Evolutionary conservation across 2,329 filamentous ascomycete genomes (phyloP), one percentile per base, ranked within the genome.

Genomic region (Aspergillus arachidicola): DNA sequence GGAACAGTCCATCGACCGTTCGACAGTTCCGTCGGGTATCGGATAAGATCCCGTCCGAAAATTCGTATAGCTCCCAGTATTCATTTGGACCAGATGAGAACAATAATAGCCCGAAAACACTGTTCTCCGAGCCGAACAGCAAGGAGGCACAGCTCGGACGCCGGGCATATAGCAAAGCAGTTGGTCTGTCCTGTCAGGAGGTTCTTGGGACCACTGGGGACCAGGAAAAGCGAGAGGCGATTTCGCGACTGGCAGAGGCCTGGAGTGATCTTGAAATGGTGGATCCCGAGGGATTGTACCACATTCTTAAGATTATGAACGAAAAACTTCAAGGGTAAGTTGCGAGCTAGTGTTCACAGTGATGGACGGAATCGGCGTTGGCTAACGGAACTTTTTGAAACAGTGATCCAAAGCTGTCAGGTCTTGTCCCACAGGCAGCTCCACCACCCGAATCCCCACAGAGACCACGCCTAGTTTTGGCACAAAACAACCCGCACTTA

Each of bases 21-120:
- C 90, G 94, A 60, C 89, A 96, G 58, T 98, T 97, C 82, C 91
- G 92, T 67, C 88, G 94, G 28, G 93, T 96, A 0, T 95, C 94
- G 0, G 91, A 92, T 71, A 81, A 83, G 84, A 69, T 87, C 83
- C 26, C 72, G 3, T 61, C 58, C 14, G 71, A 74, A 30, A 60
- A 68, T 21, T 65, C 68, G 1, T 72, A 72, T 43, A 58, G 65
- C 3, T 64, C 69, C 7, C 74, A 71, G 50, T 69, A 70, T 36
- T 67, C 71, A 11, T 68, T 69, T 5, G 75, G 69, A 2, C 71
- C 72, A 55, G 78, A 81, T 60, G 81, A 80, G 56, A 82, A 81
- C 64, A 66, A 66, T 16, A 66, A 66, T 16, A 75, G 61, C 73
- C 80, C 74, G 9, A 79, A 78, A 61, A 72, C 70, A 1, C 30